These are phyloP conservation scores for Solanum paucissectum DNA, from an alignment of 257 asterid genomes.

Conservation along the genomic window DNA sequence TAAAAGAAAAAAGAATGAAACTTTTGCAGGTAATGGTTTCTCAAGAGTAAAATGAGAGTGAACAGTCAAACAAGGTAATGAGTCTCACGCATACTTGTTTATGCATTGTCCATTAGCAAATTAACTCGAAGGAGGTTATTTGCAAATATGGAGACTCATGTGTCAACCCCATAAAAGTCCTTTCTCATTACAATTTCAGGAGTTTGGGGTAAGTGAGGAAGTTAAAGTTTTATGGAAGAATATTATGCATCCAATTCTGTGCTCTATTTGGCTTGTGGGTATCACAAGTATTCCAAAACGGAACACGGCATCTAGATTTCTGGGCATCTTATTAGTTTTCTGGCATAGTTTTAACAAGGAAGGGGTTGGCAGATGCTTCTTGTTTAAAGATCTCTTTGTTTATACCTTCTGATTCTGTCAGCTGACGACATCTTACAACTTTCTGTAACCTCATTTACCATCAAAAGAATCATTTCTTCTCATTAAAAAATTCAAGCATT, in stretches of 20 bases:
- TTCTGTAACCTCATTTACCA: neutral
- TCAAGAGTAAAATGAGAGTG: neutral
- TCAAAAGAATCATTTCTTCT: neutral
- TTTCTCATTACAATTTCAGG: neutral
- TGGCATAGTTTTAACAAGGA: neutral
- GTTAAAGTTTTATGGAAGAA: neutral
- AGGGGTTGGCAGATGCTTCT: neutral
- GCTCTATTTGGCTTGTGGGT: neutral
- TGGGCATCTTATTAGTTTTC: neutral
- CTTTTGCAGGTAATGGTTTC: neutral
- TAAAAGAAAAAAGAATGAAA: neutral
- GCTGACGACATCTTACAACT: neutral
- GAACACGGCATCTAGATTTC: neutral
- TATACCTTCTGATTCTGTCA: neutral
- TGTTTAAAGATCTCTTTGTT: neutral
- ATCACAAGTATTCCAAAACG: neutral
- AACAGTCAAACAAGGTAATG: neutral
- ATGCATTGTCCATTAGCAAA: neutral
- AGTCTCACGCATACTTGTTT: neutral
- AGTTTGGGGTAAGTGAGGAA: neutral
- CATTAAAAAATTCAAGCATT: neutral
- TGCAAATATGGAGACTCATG: neutral
- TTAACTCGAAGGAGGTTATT: neutral
- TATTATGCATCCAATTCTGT: neutral
- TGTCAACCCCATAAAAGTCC: neutral